Percentiles rank a stretch among this genome's conserved stretches.
These are phyloP conservation scores for Pyronema domesticum DNA, from an alignment of 495 filamentous ascomycete genomes.

Conservation along the genomic window DNA sequence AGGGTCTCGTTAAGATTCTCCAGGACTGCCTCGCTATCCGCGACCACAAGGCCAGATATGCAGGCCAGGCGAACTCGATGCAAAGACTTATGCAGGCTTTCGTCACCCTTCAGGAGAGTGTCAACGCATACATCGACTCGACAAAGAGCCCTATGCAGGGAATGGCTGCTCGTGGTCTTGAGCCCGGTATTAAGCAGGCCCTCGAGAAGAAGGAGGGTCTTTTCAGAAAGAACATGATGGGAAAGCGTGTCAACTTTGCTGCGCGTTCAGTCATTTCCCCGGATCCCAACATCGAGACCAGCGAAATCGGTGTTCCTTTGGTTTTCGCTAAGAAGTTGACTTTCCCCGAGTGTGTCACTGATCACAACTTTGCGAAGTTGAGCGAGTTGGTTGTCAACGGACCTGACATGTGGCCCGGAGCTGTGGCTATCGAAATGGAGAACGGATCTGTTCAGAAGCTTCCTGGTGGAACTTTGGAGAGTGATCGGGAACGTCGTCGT, in stretches of 20 bases:
- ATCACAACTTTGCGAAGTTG: slow-evolving; percentile 87
- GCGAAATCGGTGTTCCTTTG: slow-evolving; percentile 92
- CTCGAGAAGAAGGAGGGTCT: slow-evolving; percentile 98
- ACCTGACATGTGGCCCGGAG: slow-evolving; percentile 82
- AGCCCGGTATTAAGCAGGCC: slow-evolving; percentile 89
- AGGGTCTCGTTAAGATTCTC: slow-evolving; percentile 62
- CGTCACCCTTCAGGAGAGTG: slow-evolving; percentile 64
- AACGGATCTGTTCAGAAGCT: slow-evolving; percentile 80
- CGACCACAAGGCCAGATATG: slow-evolving; percentile 57
- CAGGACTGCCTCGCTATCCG: slow-evolving; percentile 49
- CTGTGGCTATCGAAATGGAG: slow-evolving; percentile 86
- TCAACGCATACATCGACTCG: slow-evolving; percentile 78
- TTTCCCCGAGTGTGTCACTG: slow-evolving; percentile 92
- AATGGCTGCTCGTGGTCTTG: slow-evolving; percentile 45
- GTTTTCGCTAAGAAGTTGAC: slow-evolving; percentile 94
- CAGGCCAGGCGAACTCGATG: slow-evolving; percentile 29
- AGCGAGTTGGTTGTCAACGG: slow-evolving; percentile 96
- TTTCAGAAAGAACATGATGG: slow-evolving; percentile 99
- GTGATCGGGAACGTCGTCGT: slow-evolving; percentile 53
- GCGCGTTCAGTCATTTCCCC: slow-evolving; percentile 96
- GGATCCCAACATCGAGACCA: slow-evolving; percentile 96
- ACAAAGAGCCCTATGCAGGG: slow-evolving; percentile 68
- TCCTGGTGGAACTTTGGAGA: slow-evolving; percentile 57
- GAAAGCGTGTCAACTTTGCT: slow-evolving; percentile 97
- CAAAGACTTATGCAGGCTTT: slow-evolving; percentile 18